phyloP scores from a whole-genome alignment of 169 alveolate species.

The Plasmodium gonderi region DNA sequence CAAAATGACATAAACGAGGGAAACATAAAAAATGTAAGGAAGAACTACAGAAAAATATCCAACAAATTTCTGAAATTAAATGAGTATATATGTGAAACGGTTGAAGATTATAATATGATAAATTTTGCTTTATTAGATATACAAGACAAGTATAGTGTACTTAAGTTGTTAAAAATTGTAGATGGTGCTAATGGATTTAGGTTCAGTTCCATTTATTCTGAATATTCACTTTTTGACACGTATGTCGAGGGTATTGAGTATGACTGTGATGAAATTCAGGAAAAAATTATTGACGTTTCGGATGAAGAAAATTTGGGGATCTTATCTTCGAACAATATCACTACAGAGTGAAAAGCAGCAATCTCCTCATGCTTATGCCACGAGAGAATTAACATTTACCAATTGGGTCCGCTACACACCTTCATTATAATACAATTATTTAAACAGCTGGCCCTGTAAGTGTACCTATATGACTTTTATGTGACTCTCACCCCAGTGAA shows the following conservation, averaged over 20 bases:
- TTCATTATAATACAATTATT: too few relatives aligned
- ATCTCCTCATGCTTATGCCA: too few relatives aligned
- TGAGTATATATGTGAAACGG: slow-evolving; percentile 79
- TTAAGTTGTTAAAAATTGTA: slow-evolving; percentile 80
- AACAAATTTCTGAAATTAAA: slow-evolving; percentile 80
- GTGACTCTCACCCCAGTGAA: too few relatives aligned
- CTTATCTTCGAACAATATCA: background rate
- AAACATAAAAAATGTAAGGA: slow-evolving; percentile 23
- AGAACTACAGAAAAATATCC: slow-evolving; percentile 63
- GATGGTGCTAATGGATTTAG: slow-evolving; percentile 91
- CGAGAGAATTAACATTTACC: too few relatives aligned
- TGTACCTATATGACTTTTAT: too few relatives aligned
- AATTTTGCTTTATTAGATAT: slow-evolving; percentile 89
- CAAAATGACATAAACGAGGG: slow-evolving; percentile 10
- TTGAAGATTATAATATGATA: slow-evolving; percentile 81
- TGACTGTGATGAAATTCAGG: slow-evolving; percentile 78
- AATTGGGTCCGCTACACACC: too few relatives aligned
- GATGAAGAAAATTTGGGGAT: slow-evolving; percentile 52
- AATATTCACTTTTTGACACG: slow-evolving; percentile 72
- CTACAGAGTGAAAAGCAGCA: background rate
- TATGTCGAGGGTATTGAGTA: slow-evolving; percentile 77
- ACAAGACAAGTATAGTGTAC: slow-evolving; percentile 85
- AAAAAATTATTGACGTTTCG: slow-evolving; percentile 73
- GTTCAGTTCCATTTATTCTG: slow-evolving; percentile 53
- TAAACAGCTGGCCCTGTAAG: too few relatives aligned